Percentiles rank a stretch among this genome's conserved stretches.
phyloP scores from a whole-genome alignment of 2,329 filamentous ascomycete species.

The Xenoacremonium recifei region DNA sequence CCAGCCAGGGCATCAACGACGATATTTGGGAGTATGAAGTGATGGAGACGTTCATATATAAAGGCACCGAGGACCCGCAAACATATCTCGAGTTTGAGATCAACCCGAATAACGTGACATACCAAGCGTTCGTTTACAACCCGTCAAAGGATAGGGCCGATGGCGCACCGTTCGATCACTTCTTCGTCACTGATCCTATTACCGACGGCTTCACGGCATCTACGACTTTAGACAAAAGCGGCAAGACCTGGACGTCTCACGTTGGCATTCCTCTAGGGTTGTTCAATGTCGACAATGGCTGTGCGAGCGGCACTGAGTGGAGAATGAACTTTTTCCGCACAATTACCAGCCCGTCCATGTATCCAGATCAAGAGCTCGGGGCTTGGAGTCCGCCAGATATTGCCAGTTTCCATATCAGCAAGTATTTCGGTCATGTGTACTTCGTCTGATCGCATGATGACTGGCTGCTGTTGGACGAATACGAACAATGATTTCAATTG shows the following conservation, averaged over 20 bases:
- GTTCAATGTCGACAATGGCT: constrained; percentile 46
- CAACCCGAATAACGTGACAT: constrained; percentile 50
- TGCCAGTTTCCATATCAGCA: constrained; percentile 48
- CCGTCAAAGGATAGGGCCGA: constrained; percentile 42
- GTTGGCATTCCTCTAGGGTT: constrained; percentile 44
- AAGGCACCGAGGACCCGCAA: constrained; percentile 43
- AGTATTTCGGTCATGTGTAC: constrained; percentile 40
- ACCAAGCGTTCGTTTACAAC: constrained; percentile 51
- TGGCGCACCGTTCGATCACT: constrained; percentile 43
- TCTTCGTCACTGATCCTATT: constrained; percentile 39
- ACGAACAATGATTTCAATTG: too few species aligned
- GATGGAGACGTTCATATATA: constrained; percentile 49
- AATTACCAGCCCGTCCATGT: constrained; percentile 39
- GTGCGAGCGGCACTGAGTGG: constrained; percentile 44
- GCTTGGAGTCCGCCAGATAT: constrained; percentile 46
- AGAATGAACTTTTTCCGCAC: constrained; percentile 54
- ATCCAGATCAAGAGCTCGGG: constrained; percentile 42
- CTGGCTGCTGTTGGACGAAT: too few species aligned
- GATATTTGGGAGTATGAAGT: constrained; percentile 50
- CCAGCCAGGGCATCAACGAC: constrained; percentile 41
- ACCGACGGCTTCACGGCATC: constrained; percentile 39
- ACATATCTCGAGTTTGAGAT: constrained; percentile 52
- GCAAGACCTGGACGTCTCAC: constrained; percentile 39
- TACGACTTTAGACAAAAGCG: constrained; percentile 37
- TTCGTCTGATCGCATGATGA: constrained; percentile 35